These are phyloP conservation scores for Mangifera indica DNA, from an alignment of 345 rosid species.

Conservation along the genomic window DNA sequence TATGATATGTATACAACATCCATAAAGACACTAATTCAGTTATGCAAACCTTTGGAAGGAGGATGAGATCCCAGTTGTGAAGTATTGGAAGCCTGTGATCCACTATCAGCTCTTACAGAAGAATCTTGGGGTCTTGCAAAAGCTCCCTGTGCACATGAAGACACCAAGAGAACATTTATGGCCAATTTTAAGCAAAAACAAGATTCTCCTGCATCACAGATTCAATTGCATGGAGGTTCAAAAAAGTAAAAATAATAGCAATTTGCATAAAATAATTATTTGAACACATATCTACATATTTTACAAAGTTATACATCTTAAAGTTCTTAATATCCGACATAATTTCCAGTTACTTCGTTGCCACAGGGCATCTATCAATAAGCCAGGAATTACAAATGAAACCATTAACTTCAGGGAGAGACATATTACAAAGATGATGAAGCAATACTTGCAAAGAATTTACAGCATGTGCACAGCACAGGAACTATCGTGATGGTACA, in stretches of 20 bases:
- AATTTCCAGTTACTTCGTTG: too few relatives aligned
- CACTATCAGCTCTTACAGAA: constrained; percentile 48
- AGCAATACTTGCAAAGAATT: background rate
- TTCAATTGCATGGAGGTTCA: too few relatives aligned
- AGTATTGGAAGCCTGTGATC: constrained; percentile 44
- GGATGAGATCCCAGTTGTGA: constrained; percentile 54
- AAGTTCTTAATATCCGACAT: too few relatives aligned
- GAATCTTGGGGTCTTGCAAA: constrained; percentile 56
- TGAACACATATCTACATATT: too few relatives aligned
- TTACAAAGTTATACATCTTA: too few relatives aligned
- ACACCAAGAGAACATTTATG: constrained; percentile 16
- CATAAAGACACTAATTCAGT: background rate
- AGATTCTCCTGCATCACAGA: too few relatives aligned
- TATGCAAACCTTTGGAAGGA: constrained; percentile 57
- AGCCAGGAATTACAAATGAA: too few relatives aligned
- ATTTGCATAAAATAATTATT: too few relatives aligned
- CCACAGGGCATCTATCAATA: too few relatives aligned
- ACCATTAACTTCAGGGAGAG: background rate
- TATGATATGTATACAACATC: background rate
- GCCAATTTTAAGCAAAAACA: background rate
- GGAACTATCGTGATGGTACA: too few relatives aligned
- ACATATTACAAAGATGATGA: background rate
- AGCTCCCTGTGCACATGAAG: constrained; percentile 47
- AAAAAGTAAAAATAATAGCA: too few relatives aligned
- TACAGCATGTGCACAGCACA: too few relatives aligned